Conservation (phyloP, 2,329 filamentous ascomycete species). For the Didymella keratinophila region DNA sequence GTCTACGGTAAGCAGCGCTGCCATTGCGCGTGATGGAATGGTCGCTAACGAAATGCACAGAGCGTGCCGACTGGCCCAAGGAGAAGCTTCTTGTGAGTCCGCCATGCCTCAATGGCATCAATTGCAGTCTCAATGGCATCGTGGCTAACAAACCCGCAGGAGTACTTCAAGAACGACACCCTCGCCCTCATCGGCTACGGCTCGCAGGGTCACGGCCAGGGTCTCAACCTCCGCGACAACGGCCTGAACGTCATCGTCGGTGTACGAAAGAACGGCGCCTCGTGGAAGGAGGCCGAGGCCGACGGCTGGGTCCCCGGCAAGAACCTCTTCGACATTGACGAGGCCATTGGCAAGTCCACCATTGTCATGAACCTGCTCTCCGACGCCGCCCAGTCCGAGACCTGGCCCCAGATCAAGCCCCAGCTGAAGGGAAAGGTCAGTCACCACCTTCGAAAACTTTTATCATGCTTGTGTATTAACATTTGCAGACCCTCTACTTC, state of each 20-base stretch:
- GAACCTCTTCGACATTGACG: constrained; percentile 98
- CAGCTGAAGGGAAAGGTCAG: constrained; percentile 96
- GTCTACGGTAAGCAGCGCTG: constrained; percentile 76
- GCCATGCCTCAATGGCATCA: constrained; percentile 29
- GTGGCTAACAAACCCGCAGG: constrained; percentile 61
- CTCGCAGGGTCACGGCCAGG: constrained; percentile 98
- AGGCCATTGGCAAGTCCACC: constrained; percentile 91
- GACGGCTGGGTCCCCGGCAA: constrained; percentile 98
- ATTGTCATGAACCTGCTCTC: constrained; percentile 99
- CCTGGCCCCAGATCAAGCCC: constrained; percentile 97
- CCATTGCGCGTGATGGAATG: constrained; percentile 24
- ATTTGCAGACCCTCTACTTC: constrained; percentile 93
- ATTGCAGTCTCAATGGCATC: constrained; percentile 14
- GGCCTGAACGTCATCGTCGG: constrained; percentile 98
- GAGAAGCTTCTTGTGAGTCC: constrained; percentile 92
- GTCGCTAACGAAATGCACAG: constrained; percentile 57
- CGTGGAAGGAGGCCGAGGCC: constrained; percentile 96
- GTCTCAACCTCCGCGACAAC: constrained; percentile 99
- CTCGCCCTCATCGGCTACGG: constrained; percentile 98
- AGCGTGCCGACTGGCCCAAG: constrained; percentile 97
- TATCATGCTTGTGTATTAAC: not conserved
- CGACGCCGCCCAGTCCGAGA: constrained; percentile 98
- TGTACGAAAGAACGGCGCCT: constrained; percentile 97
- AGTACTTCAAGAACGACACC: constrained; percentile 99
- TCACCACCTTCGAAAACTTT: not conserved